Evolutionary conservation across 768 basidiomycete species (phyloP).

Genomic region (Lentinula boryana): DNA sequence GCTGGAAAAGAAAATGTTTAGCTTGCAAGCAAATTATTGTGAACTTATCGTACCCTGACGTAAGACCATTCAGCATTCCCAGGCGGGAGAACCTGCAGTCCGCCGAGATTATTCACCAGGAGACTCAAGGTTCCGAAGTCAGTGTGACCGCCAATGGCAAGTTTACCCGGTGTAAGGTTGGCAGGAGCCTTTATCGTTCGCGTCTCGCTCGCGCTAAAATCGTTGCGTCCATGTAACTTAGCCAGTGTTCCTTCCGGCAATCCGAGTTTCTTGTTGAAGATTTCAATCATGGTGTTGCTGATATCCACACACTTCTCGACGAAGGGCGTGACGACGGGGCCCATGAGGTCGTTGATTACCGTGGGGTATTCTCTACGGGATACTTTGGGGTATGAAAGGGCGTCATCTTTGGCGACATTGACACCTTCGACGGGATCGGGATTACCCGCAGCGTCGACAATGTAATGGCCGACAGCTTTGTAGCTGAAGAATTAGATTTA

Average conservation of each 20-base stretch:
- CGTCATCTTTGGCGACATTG: conserved; percentile 46
- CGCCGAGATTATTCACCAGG: conserved; percentile 65
- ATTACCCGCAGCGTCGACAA: conserved; percentile 37
- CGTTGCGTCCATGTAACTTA: conserved; percentile 25
- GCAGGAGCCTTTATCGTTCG: conserved; percentile 35
- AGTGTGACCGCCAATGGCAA: conserved; percentile 46
- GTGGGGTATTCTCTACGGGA: conserved; percentile 38
- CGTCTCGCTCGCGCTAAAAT: conserved; percentile 35
- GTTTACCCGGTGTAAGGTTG: conserved; percentile 19
- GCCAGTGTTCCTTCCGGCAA: conserved; percentile 34
- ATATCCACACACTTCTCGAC: conserved; percentile 21
- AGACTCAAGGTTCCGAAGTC: conserved; percentile 72
- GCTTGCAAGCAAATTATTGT: neutral
- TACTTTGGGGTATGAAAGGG: conserved; percentile 33
- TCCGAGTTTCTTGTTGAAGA: conserved; percentile 37
- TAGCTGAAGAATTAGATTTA: conserved; percentile 16
- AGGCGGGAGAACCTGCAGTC: conserved; percentile 62
- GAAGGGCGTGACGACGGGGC: conserved; percentile 19
- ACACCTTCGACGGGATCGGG: conserved; percentile 39
- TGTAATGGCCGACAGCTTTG: conserved; percentile 39
- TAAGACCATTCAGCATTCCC: conserved; percentile 63
- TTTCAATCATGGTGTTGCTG: conserved; percentile 30
- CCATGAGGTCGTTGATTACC: conserved; percentile 32
- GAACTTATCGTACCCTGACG: conserved; percentile 42
- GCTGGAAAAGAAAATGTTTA: conserved; percentile 35